These are phyloP conservation scores for Sporothrix brasiliensis DNA, from an alignment of 2,329 filamentous ascomycete species.

Conservation along the genomic window DNA sequence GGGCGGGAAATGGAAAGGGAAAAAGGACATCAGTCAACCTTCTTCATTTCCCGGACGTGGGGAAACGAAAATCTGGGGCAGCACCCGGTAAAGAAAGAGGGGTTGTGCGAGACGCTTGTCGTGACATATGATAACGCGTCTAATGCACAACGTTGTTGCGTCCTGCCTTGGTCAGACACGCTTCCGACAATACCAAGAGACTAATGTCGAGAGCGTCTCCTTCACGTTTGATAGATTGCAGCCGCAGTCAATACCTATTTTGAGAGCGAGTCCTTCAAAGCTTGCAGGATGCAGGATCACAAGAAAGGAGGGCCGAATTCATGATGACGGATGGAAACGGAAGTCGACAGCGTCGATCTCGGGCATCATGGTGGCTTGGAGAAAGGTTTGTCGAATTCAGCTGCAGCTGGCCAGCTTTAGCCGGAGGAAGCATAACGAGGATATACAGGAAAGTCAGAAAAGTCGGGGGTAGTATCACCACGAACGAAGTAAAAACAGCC, in stretches of 20 bases:
- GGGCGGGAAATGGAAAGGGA: not conserved
- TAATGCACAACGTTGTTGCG: not conserved
- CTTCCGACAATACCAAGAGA: slow-evolving; percentile 12
- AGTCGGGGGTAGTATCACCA: not conserved
- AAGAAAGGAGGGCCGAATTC: not conserved
- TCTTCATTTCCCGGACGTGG: slow-evolving; percentile 10
- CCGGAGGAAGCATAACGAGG: slow-evolving; percentile 7
- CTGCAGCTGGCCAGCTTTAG: slow-evolving; percentile 15
- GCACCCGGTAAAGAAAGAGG: not conserved
- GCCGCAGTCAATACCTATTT: not conserved
- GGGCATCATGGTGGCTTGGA: not conserved
- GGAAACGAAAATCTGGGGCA: slow-evolving; percentile 15
- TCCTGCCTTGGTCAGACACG: not conserved
- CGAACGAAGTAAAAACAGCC: not conserved
- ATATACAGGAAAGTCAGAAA: not conserved
- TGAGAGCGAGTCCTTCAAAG: not conserved
- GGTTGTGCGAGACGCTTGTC: not conserved
- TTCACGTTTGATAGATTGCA: slow-evolving; percentile 13
- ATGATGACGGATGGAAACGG: not conserved
- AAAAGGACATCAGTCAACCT: not conserved
- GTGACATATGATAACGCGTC: slow-evolving; percentile 5
- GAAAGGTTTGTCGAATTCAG: not conserved
- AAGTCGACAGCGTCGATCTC: not conserved
- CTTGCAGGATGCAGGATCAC: slow-evolving; percentile 1
- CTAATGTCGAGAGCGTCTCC: not conserved